Evolutionary conservation across 2,329 filamentous ascomycete genomes (phyloP).

Genomic region (Immersiporthe knoxdaviesiana): DNA sequence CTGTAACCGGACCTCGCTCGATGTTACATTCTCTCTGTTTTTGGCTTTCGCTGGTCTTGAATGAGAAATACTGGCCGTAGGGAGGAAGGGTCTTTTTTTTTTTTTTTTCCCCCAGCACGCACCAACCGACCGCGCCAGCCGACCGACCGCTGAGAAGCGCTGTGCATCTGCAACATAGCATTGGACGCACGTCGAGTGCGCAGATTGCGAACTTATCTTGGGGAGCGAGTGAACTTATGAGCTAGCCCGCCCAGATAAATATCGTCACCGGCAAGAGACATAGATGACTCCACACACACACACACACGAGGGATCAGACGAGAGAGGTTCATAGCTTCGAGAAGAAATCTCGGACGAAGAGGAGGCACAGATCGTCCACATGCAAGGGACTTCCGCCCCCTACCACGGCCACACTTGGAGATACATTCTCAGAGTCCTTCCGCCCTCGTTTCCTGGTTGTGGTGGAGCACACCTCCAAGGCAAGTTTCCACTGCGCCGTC

Average conservation of each 20-base stretch:
- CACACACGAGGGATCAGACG: slow-evolving; percentile 8
- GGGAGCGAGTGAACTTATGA: slow-evolving; percentile 14
- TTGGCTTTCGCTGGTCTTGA: no score
- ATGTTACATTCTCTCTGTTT: no score
- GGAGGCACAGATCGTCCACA: background rate
- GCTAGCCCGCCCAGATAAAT: background rate
- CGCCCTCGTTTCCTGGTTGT: background rate
- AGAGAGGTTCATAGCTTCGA: slow-evolving; percentile 1
- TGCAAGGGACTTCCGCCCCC: background rate
- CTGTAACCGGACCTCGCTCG: slow-evolving; percentile 11
- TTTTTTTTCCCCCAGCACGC: no score
- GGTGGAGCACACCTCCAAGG: background rate
- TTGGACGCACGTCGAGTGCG: slow-evolving; percentile 25
- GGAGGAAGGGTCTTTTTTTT: background rate
- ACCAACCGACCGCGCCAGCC: background rate
- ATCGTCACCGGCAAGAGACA: slow-evolving; percentile 14
- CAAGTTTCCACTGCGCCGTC: background rate
- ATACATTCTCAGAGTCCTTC: slow-evolving; percentile 5
- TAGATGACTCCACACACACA: background rate
- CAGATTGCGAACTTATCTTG: slow-evolving; percentile 24
- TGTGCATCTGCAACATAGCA: slow-evolving; percentile 28
- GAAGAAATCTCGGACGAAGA: background rate
- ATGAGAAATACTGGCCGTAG: no score
- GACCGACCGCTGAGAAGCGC: slow-evolving; percentile 16
- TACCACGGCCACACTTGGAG: slow-evolving; percentile 6